phyloP scores from a whole-genome alignment of 257 asterid genomes.

The Nicotiana knightiana region DNA sequence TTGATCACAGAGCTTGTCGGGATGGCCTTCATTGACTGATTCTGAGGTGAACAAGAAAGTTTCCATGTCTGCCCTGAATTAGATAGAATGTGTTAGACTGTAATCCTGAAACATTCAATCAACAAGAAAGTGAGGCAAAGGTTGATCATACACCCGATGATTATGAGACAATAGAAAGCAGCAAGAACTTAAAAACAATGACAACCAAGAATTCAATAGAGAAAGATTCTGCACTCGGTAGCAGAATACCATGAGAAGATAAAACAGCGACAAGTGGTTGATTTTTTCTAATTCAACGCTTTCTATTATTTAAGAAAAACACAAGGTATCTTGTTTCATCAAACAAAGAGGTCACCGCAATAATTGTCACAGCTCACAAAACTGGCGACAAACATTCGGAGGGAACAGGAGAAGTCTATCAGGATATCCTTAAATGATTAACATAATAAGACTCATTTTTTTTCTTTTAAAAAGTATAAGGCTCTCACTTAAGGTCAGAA shows the following conservation, averaged over 20 bases:
- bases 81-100: neutral
- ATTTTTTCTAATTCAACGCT: neutral
- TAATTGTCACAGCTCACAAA: neutral
- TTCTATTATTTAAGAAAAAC: neutral
- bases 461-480: too few species aligned
- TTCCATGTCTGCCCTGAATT: conserved; percentile 51
- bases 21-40: conserved; percentile 82
- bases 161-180: neutral
- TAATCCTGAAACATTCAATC: neutral
- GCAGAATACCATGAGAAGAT: neutral
- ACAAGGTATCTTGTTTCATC: neutral
- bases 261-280: neutral
- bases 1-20: conserved; percentile 84
- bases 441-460: too few species aligned
- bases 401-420: too few species aligned
- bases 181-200: neutral
- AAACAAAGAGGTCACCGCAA: neutral
- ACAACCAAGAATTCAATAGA: neutral
- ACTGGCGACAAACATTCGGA: neutral
- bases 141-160: neutral
- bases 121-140: neutral
- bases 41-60: conserved; percentile 71
- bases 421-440: too few species aligned
- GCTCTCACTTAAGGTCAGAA: neutral
- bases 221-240: neutral